phyloP scores from a whole-genome alignment of 306 rosid genomes.

The Sicyos baderoa region DNA sequence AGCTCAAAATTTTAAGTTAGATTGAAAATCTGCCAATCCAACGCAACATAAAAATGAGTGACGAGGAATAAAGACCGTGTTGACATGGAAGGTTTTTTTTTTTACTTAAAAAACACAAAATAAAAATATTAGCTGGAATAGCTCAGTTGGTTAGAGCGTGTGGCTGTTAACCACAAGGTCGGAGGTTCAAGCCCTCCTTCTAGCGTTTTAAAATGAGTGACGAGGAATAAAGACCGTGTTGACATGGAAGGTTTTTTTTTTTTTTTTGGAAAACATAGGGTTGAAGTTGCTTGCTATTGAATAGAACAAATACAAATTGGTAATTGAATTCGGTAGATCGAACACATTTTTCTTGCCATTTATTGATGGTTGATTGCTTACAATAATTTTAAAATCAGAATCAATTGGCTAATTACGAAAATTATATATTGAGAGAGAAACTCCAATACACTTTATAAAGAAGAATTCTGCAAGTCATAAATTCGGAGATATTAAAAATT shows the following conservation, averaged over 20 bases:
- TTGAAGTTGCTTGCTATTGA: no score
- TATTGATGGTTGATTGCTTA: constrained; percentile 2
- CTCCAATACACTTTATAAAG: constrained; percentile 16
- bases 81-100: no score
- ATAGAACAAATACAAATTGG: no score
- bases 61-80: no score
- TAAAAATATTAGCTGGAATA: constrained; percentile 4
- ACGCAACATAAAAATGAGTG: no score
- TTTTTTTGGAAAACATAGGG: no score
- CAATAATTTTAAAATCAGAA: neutral
- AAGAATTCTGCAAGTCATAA: constrained; percentile 5
- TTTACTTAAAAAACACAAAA: no score
- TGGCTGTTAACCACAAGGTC: constrained; percentile 8
- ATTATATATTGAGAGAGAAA: neutral
- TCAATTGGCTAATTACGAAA: neutral
- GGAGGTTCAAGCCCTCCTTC: constrained; percentile 2
- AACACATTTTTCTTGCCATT: neutral
- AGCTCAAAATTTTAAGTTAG: no score
- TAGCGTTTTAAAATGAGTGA: no score
- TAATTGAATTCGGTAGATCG: neutral
- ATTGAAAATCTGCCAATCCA: no score
- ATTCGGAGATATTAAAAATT: neutral
- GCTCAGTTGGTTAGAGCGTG: constrained; percentile 16
- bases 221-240: no score
- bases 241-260: no score